Conservation (phyloP, 2,329 filamentous ascomycete genomes). For the Scytalidium sp. region DNA sequence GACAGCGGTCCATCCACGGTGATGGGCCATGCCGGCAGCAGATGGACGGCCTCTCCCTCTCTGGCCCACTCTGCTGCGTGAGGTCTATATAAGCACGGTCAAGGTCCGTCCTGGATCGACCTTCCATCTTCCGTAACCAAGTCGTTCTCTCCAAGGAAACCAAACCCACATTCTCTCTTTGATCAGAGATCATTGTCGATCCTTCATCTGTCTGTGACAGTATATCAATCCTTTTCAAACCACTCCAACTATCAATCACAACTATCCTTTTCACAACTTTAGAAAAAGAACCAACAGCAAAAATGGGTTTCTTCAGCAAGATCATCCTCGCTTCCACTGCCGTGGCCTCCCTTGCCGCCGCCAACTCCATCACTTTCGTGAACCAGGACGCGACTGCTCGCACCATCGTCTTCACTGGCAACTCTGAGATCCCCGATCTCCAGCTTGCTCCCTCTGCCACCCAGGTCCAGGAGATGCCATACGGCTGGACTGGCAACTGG, state of each 20-base stretch:
- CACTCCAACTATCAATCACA: neutral
- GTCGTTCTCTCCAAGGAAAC: neutral
- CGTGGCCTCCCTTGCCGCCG: constrained; percentile 39
- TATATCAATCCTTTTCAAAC: too few relatives aligned
- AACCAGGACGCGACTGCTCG: constrained; percentile 49
- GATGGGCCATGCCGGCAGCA: too few relatives aligned
- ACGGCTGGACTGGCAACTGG: constrained; percentile 40
- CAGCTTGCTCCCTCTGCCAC: constrained; percentile 19
- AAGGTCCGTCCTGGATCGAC: neutral
- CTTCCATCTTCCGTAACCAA: neutral
- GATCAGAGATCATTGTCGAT: neutral
- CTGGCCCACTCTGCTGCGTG: too few relatives aligned
- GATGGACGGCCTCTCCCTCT: too few relatives aligned
- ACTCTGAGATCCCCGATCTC: constrained; percentile 13
- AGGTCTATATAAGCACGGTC: neutral
- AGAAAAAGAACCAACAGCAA: constrained; percentile 7
- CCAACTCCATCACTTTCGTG: constrained; percentile 54
- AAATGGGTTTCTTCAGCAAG: constrained; percentile 49
- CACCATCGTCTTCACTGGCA: constrained; percentile 28
- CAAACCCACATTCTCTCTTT: neutral
- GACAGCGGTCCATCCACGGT: too few relatives aligned
- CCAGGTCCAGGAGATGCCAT: constrained; percentile 36
- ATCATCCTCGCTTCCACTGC: constrained; percentile 37
- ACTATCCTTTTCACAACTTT: constrained; percentile 17
- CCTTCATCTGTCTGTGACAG: neutral